Percentiles rank a stretch among this genome's conserved stretches.
phyloP scores from a whole-genome alignment of 495 filamentous ascomycete species.

The Podospora australis region DNA sequence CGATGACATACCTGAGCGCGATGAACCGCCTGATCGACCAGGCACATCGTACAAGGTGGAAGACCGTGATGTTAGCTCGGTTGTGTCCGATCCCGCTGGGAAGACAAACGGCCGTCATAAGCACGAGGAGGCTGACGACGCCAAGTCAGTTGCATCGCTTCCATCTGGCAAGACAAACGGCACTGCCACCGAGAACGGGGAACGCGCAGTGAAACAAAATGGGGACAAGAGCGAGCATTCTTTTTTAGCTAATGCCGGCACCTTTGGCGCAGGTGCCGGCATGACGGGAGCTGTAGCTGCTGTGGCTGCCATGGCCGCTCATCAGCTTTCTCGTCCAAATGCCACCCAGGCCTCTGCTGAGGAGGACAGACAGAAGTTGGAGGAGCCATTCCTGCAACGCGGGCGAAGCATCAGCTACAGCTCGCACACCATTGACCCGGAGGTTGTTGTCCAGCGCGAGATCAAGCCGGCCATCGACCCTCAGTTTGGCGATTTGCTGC shows the following conservation, averaged over 20 bases:
- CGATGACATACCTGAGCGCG: conserved; percentile 22
- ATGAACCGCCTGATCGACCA: conserved; percentile 30
- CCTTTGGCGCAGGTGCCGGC: conserved; percentile 56
- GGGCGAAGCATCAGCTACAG: conserved; percentile 26
- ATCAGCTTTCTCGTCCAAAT: conserved; percentile 36
- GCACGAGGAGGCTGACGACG: conserved; percentile 35
- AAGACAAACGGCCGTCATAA: conserved; percentile 24
- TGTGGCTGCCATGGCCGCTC: conserved; percentile 18
- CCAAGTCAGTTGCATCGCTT: conserved; percentile 35
- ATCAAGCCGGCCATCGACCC: conserved; percentile 54
- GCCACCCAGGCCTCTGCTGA: conserved; percentile 33
- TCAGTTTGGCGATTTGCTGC: conserved; percentile 48
- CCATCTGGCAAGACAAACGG: conserved; percentile 26
- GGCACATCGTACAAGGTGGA: conserved; percentile 21
- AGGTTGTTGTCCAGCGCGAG: conserved; percentile 33
- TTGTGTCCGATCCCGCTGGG: conserved; percentile 33
- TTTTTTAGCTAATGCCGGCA: conserved; percentile 61
- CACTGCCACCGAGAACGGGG: conserved; percentile 21
- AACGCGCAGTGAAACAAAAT: conserved; percentile 16
- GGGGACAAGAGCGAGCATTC: conserved; percentile 36
- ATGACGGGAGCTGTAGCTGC: conserved; percentile 38
- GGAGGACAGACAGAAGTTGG: conserved; percentile 10
- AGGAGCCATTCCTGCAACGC: conserved; percentile 2
- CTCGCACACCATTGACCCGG: conserved; percentile 41
- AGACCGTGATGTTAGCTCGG: conserved; percentile 37